These are phyloP conservation scores for Monascus purpureus DNA, from an alignment of 495 filamentous ascomycete species.

Conservation along the genomic window DNA sequence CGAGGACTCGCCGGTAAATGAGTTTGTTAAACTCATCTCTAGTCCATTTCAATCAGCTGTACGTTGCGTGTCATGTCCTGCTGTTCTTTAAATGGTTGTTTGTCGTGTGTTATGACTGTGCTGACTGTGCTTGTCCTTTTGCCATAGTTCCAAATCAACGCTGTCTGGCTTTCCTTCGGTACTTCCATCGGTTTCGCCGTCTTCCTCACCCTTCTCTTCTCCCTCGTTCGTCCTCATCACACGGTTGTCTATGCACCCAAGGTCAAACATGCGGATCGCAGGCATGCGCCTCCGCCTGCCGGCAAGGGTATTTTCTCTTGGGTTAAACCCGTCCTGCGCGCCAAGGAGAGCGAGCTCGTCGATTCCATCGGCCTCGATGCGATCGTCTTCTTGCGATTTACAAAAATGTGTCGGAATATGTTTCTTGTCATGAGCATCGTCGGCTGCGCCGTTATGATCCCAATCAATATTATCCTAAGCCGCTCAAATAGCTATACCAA, in stretches of 20 bases:
- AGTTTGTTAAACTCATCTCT: slow-evolving; percentile 33
- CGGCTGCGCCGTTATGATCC: slow-evolving; percentile 69
- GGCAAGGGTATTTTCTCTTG: slow-evolving; percentile 78
- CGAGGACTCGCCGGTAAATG: too few species aligned
- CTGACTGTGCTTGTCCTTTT: slow-evolving; percentile 3
- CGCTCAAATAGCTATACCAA: slow-evolving; percentile 12
- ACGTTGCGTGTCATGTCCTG: slow-evolving; percentile 6
- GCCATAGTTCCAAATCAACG: slow-evolving; percentile 40
- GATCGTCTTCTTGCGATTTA: slow-evolving; percentile 76
- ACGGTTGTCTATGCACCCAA: slow-evolving; percentile 88
- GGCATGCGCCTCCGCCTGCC: slow-evolving; percentile 83
- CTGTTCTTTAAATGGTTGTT: too few species aligned
- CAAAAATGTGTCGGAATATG: slow-evolving; percentile 83
- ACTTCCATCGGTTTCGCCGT: slow-evolving; percentile 65
- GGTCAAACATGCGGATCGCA: slow-evolving; percentile 80
- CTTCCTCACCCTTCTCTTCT: slow-evolving; percentile 66
- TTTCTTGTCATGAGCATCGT: slow-evolving; percentile 61
- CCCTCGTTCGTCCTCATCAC: slow-evolving; percentile 79
- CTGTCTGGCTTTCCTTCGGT: slow-evolving; percentile 66
- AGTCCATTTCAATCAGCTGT: slow-evolving; percentile 35
- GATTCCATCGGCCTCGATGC: slow-evolving; percentile 80
- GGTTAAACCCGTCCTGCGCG: slow-evolving; percentile 61
- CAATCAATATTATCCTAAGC: slow-evolving; percentile 55
- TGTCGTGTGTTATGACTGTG: too few species aligned
- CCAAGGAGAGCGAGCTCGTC: slow-evolving; percentile 62